Evolutionary conservation across 441 rosid genomes (phyloP), one percentile per base, ranked within the genome.

Genomic region (Gossypium davidsonii): DNA sequence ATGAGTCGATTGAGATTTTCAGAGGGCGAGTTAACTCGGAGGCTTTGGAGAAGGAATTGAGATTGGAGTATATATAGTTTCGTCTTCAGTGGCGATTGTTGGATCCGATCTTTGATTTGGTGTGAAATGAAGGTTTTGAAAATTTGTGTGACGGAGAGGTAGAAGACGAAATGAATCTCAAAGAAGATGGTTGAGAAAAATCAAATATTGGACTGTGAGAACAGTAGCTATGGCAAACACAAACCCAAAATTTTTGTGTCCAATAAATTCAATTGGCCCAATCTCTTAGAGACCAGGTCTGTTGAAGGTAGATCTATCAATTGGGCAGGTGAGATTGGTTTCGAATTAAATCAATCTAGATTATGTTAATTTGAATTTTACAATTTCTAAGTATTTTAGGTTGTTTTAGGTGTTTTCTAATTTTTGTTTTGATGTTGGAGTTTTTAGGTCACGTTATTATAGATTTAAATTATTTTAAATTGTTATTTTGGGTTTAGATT

Each of bases 81-180:
- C 5, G 23, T 4, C 4, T 56, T 56, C 60, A 56, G 28, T 21
- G 31, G 60, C 20, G 51, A 42, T 42, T 52, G 42, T 37, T 39
- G 46, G 71, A 73, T 64, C 71, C 39, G 76, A 73, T 73, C 76
- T 73, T 49, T 10, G 28, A 25, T 9, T 25, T 25, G 18, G 60
- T 56, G 28, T 52, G 21, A 52, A 52, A 52, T 52, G 18, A 28
- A 55, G 57, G 37, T 56, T 56, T 42, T 6, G 10, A 39, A 49
- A 34, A 34, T 34, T 34, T 39, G 55, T 70, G 53, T 46, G 42
- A 26, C 23, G 1, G 65, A 14, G 42, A 60, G 20, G 15, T 37
- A 60, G 65, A 2, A n/a, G 58, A 48, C 18, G 49, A 60, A 60
- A 60, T 14, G 39, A 60, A 28, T 6, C 20, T 17, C 3, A 55